phyloP scores from a whole-genome alignment of 148 eudicot species.

The Talinum fruticosum region DNA sequence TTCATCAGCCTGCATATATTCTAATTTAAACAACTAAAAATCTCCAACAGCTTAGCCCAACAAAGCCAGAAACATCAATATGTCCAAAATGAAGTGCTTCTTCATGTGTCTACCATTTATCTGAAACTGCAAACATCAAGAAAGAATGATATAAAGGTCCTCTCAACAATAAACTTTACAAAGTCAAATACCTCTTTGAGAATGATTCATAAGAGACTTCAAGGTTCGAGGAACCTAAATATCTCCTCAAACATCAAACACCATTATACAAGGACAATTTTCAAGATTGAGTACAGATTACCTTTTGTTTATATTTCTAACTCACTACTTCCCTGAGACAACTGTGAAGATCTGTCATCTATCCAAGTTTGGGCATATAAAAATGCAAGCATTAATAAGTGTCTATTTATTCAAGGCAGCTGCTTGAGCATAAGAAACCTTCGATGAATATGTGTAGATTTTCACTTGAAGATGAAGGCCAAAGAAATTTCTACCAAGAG shows the following conservation, averaged over 20 bases:
- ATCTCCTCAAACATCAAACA: no score
- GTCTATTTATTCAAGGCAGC: no score
- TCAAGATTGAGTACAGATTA: no score
- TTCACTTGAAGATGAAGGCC: not conserved
- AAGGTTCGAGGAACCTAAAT: no score
- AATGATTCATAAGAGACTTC: not conserved
- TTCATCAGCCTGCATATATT: not conserved
- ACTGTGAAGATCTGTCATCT: no score
- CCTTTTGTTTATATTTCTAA: no score
- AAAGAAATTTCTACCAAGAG: not conserved
- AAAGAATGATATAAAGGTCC: not conserved
- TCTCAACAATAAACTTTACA: not conserved
- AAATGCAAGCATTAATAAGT: no score
- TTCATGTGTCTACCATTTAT: not conserved
- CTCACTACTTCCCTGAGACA: no score
- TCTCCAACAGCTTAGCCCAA: not conserved
- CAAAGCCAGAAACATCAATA: not conserved
- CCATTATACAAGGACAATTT: no score
- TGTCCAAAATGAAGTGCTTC: not conserved
- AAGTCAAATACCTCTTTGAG: not conserved
- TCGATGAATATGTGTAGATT: not conserved
- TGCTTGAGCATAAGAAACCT: not conserved
- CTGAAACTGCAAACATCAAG: not conserved
- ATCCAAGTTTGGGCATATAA: no score
- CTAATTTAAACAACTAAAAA: not conserved